Evolutionary conservation across 495 filamentous ascomycete species (phyloP).

Genomic region (Umbilicaria muhlenbergii): DNA sequence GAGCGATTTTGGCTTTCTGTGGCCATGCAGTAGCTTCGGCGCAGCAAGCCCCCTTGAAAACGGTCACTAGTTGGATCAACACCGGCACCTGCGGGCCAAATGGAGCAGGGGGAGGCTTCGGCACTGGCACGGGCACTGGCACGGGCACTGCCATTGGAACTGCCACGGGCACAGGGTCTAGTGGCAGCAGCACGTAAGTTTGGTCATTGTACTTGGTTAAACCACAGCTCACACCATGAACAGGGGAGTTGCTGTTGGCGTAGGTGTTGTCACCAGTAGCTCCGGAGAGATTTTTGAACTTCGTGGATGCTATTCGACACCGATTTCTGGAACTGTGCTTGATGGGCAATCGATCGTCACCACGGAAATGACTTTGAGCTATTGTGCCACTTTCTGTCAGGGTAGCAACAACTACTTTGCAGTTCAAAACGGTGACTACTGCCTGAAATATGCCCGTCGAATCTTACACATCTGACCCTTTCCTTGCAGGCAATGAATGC

Average conservation of each 20-base stretch:
- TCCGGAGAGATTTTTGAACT: background rate
- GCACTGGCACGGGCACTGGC: background rate
- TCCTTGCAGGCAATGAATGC: too few relatives aligned
- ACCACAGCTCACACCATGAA: background rate
- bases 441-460: background rate
- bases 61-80: too few relatives aligned
- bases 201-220: too few relatives aligned
- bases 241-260: background rate
- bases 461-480: too few relatives aligned
- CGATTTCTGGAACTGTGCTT: background rate
- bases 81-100: background rate
- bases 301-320: background rate
- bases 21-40: background rate
- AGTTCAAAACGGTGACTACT: slow-evolving; percentile 1
- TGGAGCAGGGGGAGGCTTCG: slow-evolving; percentile 1
- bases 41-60: background rate
- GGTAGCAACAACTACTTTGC: slow-evolving; percentile 6
- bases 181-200: slow-evolving; percentile 10
- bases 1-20: background rate
- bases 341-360: too few relatives aligned
- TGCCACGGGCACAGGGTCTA: background rate
- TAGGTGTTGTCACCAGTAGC: background rate
- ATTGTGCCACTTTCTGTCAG: slow-evolving; percentile 6
- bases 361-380: slow-evolving; percentile 6
- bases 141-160: background rate